Conservation (phyloP, 106 monocot genomes). For the Vanilla planifolia region DNA sequence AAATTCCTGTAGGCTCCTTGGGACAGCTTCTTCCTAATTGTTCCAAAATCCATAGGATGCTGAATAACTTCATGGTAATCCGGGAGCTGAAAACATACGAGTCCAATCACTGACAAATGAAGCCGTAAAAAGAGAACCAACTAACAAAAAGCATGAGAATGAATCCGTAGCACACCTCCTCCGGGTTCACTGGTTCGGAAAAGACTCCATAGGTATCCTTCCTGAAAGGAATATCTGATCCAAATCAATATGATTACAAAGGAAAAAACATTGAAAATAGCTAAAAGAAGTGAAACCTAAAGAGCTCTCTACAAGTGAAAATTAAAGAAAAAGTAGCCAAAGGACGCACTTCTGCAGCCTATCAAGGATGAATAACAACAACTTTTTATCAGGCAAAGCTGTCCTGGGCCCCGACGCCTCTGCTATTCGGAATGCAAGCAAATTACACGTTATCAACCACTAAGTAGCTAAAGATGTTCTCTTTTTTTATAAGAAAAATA, state of each 20-base stretch:
- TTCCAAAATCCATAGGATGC: constrained; percentile 72
- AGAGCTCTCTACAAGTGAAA: not conserved
- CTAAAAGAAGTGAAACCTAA: not conserved
- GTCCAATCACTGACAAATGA: constrained; percentile 4
- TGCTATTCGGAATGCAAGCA: constrained; percentile 14
- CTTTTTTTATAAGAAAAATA: constrained; percentile 8
- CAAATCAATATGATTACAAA: not conserved
- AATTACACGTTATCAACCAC: constrained; percentile 1
- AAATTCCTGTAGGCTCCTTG: constrained; percentile 39
- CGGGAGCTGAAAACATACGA: constrained; percentile 39
- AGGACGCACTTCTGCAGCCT: constrained; percentile 89
- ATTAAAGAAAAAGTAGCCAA: not conserved
- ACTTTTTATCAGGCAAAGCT: constrained; percentile 88
- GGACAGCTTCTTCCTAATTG: constrained; percentile 51
- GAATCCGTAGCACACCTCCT: constrained; percentile 47
- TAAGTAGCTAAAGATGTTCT: not conserved
- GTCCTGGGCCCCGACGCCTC: constrained; percentile 63
- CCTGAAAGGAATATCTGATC: constrained; percentile 29
- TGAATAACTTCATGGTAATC: constrained; percentile 75
- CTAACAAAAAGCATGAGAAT: not conserved
- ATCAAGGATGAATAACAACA: constrained; percentile 95
- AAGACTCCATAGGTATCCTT: constrained; percentile 95
- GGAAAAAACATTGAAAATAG: not conserved
- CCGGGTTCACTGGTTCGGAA: constrained; percentile 79
- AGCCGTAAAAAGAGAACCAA: not conserved